A percentile compares a stretch with the other conserved stretches of the same genome.
These are phyloP conservation scores for Rugosomyces carneus DNA, from an alignment of 1,284 basidiomycete species.

Conservation along the genomic window DNA sequence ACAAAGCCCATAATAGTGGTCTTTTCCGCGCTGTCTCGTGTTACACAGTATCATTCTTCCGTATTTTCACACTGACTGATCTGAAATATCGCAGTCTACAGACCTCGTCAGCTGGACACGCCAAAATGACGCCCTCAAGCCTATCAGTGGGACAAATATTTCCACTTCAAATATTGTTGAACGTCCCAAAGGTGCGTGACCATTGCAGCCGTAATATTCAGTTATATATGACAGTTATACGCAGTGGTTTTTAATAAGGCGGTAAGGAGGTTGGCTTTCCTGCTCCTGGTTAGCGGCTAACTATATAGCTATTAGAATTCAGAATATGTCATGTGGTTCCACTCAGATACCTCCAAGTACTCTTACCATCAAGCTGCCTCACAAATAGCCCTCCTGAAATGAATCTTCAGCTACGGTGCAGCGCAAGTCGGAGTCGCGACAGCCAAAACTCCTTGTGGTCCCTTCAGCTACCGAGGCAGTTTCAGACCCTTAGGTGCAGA, in stretches of 20 bases:
- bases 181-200: slow-evolving; percentile 47
- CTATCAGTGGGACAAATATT: slow-evolving; percentile 48
- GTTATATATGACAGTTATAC: background rate
- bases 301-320: slow-evolving; percentile 33
- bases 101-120: slow-evolving; percentile 53
- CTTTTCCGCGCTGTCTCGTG: slow-evolving; percentile 57
- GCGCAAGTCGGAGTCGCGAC: slow-evolving; percentile 60
- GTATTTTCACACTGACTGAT: background rate
- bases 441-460: slow-evolving; percentile 52
- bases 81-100: slow-evolving; percentile 32
- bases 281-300: background rate
- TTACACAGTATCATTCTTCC: slow-evolving; percentile 34
- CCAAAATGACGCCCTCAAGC: slow-evolving; percentile 51
- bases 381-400: background rate
- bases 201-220: background rate
- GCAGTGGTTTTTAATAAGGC: slow-evolving; percentile 49
- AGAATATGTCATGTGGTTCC: slow-evolving; percentile 71
- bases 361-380: slow-evolving; percentile 15
- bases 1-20: slow-evolving; percentile 52
- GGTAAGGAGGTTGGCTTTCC: slow-evolving; percentile 21
- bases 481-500: slow-evolving; percentile 55
- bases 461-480: slow-evolving; percentile 50
- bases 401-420: slow-evolving; percentile 46
- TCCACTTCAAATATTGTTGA: slow-evolving; percentile 58
- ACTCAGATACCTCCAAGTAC: slow-evolving; percentile 56